phyloP scores from a whole-genome alignment of 257 asterid genomes.

The Knoxia roxburghii region DNA sequence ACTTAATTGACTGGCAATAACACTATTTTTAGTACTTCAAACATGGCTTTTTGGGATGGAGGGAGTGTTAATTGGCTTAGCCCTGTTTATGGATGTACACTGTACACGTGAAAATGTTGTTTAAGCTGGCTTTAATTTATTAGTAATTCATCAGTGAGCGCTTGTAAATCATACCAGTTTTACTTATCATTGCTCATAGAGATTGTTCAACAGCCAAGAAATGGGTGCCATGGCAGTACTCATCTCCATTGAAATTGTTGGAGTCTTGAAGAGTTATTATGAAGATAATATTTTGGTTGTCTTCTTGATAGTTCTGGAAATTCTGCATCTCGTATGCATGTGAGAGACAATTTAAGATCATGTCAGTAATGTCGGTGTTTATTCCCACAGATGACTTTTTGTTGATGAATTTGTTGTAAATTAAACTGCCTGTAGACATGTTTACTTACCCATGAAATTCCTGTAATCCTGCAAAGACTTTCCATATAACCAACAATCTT shows the following conservation, averaged over 20 bases:
- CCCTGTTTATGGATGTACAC: not conserved
- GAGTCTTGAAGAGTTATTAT: not conserved
- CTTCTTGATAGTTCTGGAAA: not conserved
- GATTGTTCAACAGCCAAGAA: conserved; percentile 1
- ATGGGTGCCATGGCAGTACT: not conserved
- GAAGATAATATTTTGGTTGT: not conserved
- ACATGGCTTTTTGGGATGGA: no score
- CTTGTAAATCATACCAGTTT: not conserved
- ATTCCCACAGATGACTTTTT: no score
- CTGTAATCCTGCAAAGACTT: not conserved
- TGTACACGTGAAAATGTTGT: no score
- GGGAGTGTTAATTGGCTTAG: no score
- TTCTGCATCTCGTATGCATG: not conserved
- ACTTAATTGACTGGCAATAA: not conserved
- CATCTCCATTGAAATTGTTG: not conserved
- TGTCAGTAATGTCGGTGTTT: not conserved
- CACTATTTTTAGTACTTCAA: no score
- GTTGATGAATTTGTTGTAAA: not conserved
- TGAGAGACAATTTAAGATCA: not conserved
- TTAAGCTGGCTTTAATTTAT: not conserved
- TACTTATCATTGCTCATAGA: not conserved
- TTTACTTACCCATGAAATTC: not conserved
- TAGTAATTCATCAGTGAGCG: not conserved
- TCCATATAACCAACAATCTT: not conserved
- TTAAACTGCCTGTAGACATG: not conserved